Conservation (phyloP, 495 filamentous ascomycete genomes). For the Neurospora sp. region DNA sequence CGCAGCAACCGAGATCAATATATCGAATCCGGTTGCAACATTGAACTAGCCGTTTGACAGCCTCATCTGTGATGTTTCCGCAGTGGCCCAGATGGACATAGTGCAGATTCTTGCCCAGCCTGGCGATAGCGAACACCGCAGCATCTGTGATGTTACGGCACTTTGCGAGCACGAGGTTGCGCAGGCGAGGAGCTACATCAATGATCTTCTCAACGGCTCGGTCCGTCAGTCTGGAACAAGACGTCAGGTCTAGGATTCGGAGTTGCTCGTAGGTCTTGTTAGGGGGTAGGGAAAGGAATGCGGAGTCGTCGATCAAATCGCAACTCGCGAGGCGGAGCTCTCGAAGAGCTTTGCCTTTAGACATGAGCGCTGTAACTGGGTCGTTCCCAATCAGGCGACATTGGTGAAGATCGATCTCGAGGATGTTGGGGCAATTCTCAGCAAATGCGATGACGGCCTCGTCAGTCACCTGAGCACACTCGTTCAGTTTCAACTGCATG, state of each 20-base stretch:
- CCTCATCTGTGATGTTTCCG: slow-evolving; percentile 74
- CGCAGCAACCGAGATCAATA: slow-evolving; percentile 93
- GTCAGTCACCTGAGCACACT: slow-evolving; percentile 70
- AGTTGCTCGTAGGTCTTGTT: slow-evolving; percentile 68
- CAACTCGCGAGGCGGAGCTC: slow-evolving; percentile 84
- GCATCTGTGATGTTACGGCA: slow-evolving; percentile 86
- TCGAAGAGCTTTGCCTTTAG: slow-evolving; percentile 66
- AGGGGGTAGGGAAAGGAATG: slow-evolving; percentile 72
- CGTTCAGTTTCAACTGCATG: slow-evolving; percentile 83
- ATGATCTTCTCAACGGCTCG: slow-evolving; percentile 81
- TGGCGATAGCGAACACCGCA: slow-evolving; percentile 77
- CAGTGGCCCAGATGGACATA: slow-evolving; percentile 96
- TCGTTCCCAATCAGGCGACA: slow-evolving; percentile 71
- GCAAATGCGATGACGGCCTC: slow-evolving; percentile 75
- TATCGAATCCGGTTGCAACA: slow-evolving; percentile 90
- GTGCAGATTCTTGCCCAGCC: slow-evolving; percentile 89
- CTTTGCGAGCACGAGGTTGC: slow-evolving; percentile 90
- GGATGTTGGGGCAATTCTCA: slow-evolving; percentile 73
- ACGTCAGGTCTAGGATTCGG: slow-evolving; percentile 88
- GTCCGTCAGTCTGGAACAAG: slow-evolving; percentile 72
- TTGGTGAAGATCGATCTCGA: slow-evolving; percentile 92
- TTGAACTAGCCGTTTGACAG: slow-evolving; percentile 72
- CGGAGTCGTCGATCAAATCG: slow-evolving; percentile 66
- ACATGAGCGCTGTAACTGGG: slow-evolving; percentile 67
- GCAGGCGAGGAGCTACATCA: slow-evolving; percentile 70